Evolutionary conservation across 352 stramenopile genomes (phyloP).

Genomic region (Peronospora tabacina): DNA sequence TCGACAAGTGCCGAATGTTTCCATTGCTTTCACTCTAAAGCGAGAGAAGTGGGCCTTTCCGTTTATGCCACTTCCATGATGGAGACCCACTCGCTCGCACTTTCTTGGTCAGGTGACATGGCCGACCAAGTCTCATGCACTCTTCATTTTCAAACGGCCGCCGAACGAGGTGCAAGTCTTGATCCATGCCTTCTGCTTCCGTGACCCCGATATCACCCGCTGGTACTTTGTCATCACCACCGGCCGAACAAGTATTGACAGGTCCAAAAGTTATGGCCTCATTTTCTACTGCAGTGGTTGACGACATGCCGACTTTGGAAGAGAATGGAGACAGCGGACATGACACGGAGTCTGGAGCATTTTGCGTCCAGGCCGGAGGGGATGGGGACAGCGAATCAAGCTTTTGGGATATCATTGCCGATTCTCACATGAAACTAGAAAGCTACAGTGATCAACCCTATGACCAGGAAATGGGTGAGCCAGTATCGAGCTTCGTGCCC

Average conservation of each 20-base stretch:
- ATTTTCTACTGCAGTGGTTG: slow-evolving; percentile 17
- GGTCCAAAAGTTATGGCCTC: slow-evolving; percentile 24
- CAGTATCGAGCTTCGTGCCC: slow-evolving; percentile 24
- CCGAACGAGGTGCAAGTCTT: slow-evolving; percentile 36
- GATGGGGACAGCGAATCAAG: slow-evolving; percentile 54
- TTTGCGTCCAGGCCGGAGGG: slow-evolving; percentile 5
- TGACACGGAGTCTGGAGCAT: slow-evolving; percentile 1
- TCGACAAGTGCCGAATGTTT: neutral
- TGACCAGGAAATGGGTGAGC: slow-evolving; percentile 27
- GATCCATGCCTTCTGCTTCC: slow-evolving; percentile 57
- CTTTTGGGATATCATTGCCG: slow-evolving; percentile 33
- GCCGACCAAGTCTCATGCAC: neutral
- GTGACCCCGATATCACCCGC: slow-evolving; percentile 16
- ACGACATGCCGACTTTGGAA: slow-evolving; percentile 25
- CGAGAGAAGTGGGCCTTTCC: slow-evolving; percentile 3
- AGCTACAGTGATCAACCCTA: slow-evolving; percentile 28
- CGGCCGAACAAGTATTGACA: slow-evolving; percentile 52
- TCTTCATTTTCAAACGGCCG: slow-evolving; percentile 28
- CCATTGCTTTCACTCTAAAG: slow-evolving; percentile 9
- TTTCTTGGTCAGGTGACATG: slow-evolving; percentile 17
- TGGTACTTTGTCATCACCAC: slow-evolving; percentile 4
- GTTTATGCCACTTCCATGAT: slow-evolving; percentile 6
- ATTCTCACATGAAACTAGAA: slow-evolving; percentile 29
- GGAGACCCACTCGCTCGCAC: slow-evolving; percentile 48
- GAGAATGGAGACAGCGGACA: slow-evolving; percentile 20